These are phyloP conservation scores for Pseudonectria buxi DNA, from an alignment of 2,329 filamentous ascomycete species.

Conservation along the genomic window DNA sequence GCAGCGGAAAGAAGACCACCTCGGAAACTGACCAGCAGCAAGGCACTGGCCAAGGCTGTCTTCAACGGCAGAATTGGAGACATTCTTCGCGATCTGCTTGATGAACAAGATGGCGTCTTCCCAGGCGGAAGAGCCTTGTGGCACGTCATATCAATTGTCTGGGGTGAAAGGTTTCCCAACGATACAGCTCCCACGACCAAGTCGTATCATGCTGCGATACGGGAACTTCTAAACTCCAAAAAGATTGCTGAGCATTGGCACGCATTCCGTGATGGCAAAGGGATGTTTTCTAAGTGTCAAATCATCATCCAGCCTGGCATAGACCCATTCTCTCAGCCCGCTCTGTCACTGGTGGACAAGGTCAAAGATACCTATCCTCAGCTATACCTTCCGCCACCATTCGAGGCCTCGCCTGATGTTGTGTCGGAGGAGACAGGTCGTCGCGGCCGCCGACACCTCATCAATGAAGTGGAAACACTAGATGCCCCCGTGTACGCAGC, in stretches of 20 bases:
- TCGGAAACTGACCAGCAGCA: background rate
- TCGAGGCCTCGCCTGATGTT: conserved; percentile 10
- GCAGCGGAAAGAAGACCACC: background rate
- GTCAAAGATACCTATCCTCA: conserved; percentile 41
- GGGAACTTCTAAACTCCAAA: conserved; percentile 31
- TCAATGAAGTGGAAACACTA: conserved; percentile 40
- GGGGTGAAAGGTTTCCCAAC: conserved; percentile 34
- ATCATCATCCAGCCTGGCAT: conserved; percentile 37
- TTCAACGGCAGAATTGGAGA: conserved; percentile 15
- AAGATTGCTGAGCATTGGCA: conserved; percentile 35
- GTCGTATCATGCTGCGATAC: conserved; percentile 32
- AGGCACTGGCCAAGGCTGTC: background rate
- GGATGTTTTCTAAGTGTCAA: conserved; percentile 37
- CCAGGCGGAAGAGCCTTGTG: conserved; percentile 45
- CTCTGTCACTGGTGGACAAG: conserved; percentile 37
- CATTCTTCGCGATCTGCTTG: conserved; percentile 24
- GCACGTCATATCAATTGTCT: conserved; percentile 39
- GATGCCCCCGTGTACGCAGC: conserved; percentile 45
- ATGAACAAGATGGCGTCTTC: conserved; percentile 38
- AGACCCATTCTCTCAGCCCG: conserved; percentile 36
- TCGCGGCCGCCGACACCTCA: conserved; percentile 31
- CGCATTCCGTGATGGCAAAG: conserved; percentile 35
- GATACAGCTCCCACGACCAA: conserved; percentile 35
- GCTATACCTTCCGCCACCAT: conserved; percentile 21
- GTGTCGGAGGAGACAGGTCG: conserved; percentile 14